phyloP scores from a whole-genome alignment of 169 alveolate genomes.

The Besnoitia besnoiti region DNA sequence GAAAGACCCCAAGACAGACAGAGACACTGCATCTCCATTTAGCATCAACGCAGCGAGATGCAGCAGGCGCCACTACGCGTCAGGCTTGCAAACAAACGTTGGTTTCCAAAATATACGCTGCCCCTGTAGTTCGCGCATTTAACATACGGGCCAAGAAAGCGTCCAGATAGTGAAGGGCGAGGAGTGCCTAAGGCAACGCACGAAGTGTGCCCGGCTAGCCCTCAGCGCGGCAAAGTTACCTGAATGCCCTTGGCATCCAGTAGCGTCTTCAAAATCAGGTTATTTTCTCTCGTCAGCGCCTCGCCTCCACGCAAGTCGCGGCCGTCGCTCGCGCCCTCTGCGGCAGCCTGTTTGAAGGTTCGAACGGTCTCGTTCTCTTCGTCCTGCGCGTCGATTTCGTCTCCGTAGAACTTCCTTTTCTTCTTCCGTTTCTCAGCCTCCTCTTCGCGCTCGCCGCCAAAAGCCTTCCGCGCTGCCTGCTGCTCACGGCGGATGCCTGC shows the following conservation, averaged over 20 bases:
- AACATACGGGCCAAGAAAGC: no score
- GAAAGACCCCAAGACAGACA: not conserved
- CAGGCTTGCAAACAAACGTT: no score
- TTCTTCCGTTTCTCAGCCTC: not conserved
- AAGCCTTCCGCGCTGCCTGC: not conserved
- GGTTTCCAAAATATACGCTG: no score
- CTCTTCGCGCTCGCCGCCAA: not conserved
- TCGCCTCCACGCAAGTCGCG: not conserved
- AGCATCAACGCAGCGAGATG: no score
- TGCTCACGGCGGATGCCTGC: not conserved
- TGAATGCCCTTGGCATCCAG: conserved; percentile 28
- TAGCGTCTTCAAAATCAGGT: conserved; percentile 15
- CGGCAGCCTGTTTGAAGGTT: not conserved
- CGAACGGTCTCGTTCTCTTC: not conserved
- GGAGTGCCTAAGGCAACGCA: no score
- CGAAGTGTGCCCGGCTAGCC: no score
- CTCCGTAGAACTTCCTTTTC: not conserved
- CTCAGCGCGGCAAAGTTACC: not conserved
- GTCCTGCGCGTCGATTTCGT: not conserved
- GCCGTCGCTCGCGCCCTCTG: not conserved
- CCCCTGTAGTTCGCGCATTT: no score
- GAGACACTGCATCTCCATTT: no score
- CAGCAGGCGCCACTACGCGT: no score
- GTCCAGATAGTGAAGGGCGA: no score
- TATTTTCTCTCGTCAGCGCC: not conserved